Evolutionary conservation across 257 asterid species (phyloP).

Genomic region (Solanum piurae): DNA sequence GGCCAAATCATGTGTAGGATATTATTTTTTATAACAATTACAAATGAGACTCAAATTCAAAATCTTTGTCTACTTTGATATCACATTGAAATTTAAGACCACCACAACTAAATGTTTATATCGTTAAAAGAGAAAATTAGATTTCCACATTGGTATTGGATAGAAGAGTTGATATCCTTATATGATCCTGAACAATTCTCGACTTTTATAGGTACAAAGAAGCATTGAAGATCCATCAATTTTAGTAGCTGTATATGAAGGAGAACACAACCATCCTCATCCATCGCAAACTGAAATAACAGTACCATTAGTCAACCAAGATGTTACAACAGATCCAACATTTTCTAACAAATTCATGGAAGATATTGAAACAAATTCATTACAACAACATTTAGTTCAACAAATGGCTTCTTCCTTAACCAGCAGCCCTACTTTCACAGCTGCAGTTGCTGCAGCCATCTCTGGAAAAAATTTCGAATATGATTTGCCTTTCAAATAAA

Average conservation of each 20-base stretch:
- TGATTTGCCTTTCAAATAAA: neutral
- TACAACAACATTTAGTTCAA: constrained; percentile 35
- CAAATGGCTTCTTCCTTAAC: constrained; percentile 62
- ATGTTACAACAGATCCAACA: constrained; percentile 6
- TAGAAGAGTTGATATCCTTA: neutral
- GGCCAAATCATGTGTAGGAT: neutral
- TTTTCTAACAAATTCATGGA: constrained; percentile 16
- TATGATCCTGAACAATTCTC: neutral
- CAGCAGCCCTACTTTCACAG: constrained; percentile 52
- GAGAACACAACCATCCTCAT: constrained; percentile 57
- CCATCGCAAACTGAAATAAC: constrained; percentile 22
- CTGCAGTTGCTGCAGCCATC: constrained; percentile 61
- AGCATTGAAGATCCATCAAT: constrained; percentile 51
- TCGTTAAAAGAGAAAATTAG: neutral
- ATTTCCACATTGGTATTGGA: neutral
- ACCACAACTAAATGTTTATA: neutral
- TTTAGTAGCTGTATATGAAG: constrained; percentile 63
- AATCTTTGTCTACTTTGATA: neutral
- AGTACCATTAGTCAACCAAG: constrained; percentile 1
- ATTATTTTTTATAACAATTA: neutral
- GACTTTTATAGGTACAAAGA: constrained; percentile 47
- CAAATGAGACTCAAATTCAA: neutral
- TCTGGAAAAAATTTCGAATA: constrained; percentile 13
- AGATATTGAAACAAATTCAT: constrained; percentile 7
- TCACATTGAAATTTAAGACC: neutral